Evolutionary conservation across 1,139 yeast genomes (phyloP), one percentile per base, ranked within the genome.

Genomic region (Hyphopichia burtonii): DNA sequence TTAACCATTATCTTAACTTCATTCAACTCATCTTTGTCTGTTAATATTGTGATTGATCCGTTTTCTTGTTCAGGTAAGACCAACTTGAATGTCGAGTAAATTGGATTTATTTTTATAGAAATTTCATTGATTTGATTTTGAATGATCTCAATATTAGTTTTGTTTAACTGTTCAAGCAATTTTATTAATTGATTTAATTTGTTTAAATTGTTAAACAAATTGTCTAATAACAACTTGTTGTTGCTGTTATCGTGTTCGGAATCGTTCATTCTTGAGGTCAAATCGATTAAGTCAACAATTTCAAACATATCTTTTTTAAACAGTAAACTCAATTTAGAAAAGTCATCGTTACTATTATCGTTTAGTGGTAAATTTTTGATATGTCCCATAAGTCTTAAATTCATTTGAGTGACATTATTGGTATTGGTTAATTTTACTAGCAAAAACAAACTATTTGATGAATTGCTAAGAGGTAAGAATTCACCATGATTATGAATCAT

Each of bases 401-500:
- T 53, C 61, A 67, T 62, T 31, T 52, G 54, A 6, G 62, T 61
- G 14, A 53, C 48, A 20, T 51, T 55, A 34, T 55, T 52, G 20
- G 50, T 44, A 42, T 59, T 60, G 17, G 56, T 41, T 35, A 71
- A 50, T 39, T 59, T 55, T 7, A 70, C 62, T 41, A 59, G 58
- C 23, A 73, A 52, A 33, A 72, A 60, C n/a, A 73, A 52, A 37
- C 66, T 53, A 8, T 69, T 62, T 3, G 74, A 56, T 3, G 75
- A 66, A 38, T 65, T 65, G 19, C 55, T 43, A 9, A 71, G 44
- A 0, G 77, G 78, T 14, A 72, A 48, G 33, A 70, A 58, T 15
- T 58, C 50, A 31, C 64, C 63, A 39, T 65, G 46, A 44, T 71
- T 72, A 48, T 58, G 66, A 6, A 73, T 50, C 40, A 66, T 58